phyloP scores from a whole-genome alignment of 306 rosid species.

The Citrullus mucosospermus region DNA sequence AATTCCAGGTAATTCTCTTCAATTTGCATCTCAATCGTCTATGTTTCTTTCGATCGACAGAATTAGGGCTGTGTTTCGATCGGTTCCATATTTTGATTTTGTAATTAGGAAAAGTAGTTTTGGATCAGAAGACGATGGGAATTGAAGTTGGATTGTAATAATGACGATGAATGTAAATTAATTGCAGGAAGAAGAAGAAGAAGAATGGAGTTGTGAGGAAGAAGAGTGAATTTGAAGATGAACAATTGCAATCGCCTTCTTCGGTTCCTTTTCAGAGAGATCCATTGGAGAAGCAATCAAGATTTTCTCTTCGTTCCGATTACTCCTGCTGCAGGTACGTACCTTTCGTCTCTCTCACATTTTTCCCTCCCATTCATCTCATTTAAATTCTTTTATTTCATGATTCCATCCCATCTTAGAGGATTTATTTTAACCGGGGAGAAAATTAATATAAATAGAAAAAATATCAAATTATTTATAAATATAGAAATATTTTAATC shows the following conservation, averaged over 20 bases:
- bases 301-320: slow-evolving; percentile 9
- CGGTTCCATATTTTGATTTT: neutral
- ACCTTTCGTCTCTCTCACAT: neutral
- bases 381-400: neutral
- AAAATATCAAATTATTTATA: no score
- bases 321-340: neutral
- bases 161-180: neutral
- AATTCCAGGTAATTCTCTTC: slow-evolving; percentile 9
- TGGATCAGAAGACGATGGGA: neutral
- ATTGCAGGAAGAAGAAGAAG: slow-evolving; percentile 16
- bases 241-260: neutral
- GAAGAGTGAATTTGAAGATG: slow-evolving; percentile 10
- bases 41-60: neutral
- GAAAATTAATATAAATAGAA: no score
- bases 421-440: no score
- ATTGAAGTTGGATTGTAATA: neutral
- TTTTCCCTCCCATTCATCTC: slow-evolving; percentile 16
- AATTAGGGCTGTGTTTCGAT: neutral
- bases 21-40: neutral
- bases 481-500: no score
- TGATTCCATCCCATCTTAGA: no score
- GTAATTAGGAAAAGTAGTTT: neutral
- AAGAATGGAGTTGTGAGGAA: neutral
- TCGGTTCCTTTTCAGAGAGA: slow-evolving; percentile 10
- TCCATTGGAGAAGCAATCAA: slow-evolving; percentile 6